These are phyloP conservation scores for Pseudomonodictys pantanalensis DNA, from an alignment of 495 filamentous ascomycete species.

Conservation along the genomic window DNA sequence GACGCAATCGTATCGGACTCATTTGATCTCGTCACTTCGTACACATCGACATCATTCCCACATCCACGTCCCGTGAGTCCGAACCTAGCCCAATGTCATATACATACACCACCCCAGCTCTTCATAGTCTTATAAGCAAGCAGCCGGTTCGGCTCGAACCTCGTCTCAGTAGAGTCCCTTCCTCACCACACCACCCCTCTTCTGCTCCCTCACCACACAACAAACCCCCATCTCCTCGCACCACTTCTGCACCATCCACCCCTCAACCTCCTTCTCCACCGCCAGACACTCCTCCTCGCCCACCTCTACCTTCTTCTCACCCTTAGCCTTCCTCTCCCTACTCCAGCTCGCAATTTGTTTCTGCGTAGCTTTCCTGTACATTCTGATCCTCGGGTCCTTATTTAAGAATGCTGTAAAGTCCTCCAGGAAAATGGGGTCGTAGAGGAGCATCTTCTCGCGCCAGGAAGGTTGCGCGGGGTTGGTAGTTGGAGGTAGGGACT, in stretches of 20 bases:
- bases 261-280: slow-evolving; percentile 19
- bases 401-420: slow-evolving; percentile 85
- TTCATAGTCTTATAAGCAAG: too few species aligned
- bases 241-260: slow-evolving; percentile 15
- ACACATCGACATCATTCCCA: too few species aligned
- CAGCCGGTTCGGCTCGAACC: too few species aligned
- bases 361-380: slow-evolving; percentile 19
- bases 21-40: too few species aligned
- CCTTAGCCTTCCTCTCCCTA: neutral
- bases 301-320: neutral
- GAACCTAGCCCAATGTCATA: too few species aligned
- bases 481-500: slow-evolving; percentile 48
- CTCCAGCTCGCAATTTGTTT: slow-evolving; percentile 23
- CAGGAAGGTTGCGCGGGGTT: slow-evolving; percentile 59
- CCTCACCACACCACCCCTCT: slow-evolving; percentile 19
- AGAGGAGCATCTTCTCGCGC: slow-evolving; percentile 90
- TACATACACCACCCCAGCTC: too few species aligned
- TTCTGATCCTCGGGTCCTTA: slow-evolving; percentile 44
- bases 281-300: neutral
- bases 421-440: slow-evolving; percentile 86
- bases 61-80: too few species aligned
- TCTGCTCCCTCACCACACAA: slow-evolving; percentile 33
- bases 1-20: too few species aligned
- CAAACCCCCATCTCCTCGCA: slow-evolving; percentile 33
- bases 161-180: slow-evolving; percentile 4